Base-by-base conservation (phyloP, 345 rosid species). In the Psidium guajava region DNA sequence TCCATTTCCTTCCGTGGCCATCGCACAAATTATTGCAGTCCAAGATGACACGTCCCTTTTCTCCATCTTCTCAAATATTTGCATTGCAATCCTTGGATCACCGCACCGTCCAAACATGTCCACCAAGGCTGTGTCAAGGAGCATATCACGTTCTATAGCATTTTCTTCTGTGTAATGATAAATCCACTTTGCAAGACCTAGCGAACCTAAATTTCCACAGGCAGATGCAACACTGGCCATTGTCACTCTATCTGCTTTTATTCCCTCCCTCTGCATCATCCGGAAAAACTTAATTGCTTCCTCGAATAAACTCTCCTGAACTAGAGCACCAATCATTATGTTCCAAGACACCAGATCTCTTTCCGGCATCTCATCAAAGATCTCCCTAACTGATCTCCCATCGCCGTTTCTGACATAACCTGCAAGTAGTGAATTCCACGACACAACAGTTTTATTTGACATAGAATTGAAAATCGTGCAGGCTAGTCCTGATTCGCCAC, bases 71-170 rank as follows among this genome's bases (percentile, higher is more conserved):
- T 85, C 14, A 32, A 94, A 94, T 42, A 93, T 87, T 75, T 61
- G 91, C 92, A 92, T 89, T 58, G 95, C 95, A 32, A 87, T 91
- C 80, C 85, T 84, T 6, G 93, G 91, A 88, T 93, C 94, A 52
- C 97, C 97, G 8, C 95, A 94, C 87, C 92, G 88, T 51, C 94
- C 93, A 85, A 91, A 94, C 95, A 94, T 93, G 89, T 93, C 95
- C 49, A 94, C 86, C 56, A 94, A 87, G 75, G 91, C 84, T 64
- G 95, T 93, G 85, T 86, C 86, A 54, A 92, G 97, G 83, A 64
- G 92, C 85, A 91, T 87, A 86, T 93, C 97, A 84, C 89, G 54
- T 69, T 89, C 87, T 80, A 91, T 91, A 54, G 58, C 56, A 44
- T 85, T 88, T 87, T 90, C 90, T 58, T 84, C 82, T 15, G 91